phyloP scores from a whole-genome alignment of 2,329 filamentous ascomycete species.

The Nemania sp. region DNA sequence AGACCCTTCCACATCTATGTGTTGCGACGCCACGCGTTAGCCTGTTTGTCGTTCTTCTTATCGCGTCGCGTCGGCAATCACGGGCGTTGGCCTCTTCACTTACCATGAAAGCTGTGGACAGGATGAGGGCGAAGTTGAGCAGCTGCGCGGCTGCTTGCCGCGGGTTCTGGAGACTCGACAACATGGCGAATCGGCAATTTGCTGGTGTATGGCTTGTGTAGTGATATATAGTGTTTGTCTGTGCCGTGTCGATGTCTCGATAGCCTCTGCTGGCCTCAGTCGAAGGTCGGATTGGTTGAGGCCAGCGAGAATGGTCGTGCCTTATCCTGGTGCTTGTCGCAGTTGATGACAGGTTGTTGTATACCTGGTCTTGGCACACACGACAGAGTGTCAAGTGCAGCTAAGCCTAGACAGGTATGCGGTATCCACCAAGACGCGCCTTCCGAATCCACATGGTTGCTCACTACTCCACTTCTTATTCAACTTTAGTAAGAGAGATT shows the following conservation, averaged over 20 bases:
- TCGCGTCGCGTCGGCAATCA: background rate
- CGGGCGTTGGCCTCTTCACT: slow-evolving; percentile 26
- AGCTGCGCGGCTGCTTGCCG: slow-evolving; percentile 80
- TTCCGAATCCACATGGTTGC: no score
- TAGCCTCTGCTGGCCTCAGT: slow-evolving; percentile 26
- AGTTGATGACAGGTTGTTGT: slow-evolving; percentile 18
- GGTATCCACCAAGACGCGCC: no score
- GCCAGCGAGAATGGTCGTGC: slow-evolving; percentile 5
- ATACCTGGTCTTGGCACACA: no score
- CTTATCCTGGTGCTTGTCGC: background rate
- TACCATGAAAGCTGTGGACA: slow-evolving; percentile 90
- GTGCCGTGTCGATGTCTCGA: background rate
- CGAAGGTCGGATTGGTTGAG: slow-evolving; percentile 18
- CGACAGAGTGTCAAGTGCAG: no score
- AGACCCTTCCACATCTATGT: slow-evolving; percentile 81
- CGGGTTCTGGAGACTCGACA: slow-evolving; percentile 71
- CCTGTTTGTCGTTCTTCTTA: no score
- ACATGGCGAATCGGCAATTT: slow-evolving; percentile 52
- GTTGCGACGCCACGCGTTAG: background rate
- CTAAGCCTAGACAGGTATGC: no score
- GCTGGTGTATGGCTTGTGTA: background rate
- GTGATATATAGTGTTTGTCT: background rate
- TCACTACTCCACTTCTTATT: no score
- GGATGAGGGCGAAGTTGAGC: slow-evolving; percentile 87
- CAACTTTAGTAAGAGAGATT: no score